phyloP scores from a whole-genome alignment of 2,329 filamentous ascomycete genomes.

The Mollisia scopiformis region DNA sequence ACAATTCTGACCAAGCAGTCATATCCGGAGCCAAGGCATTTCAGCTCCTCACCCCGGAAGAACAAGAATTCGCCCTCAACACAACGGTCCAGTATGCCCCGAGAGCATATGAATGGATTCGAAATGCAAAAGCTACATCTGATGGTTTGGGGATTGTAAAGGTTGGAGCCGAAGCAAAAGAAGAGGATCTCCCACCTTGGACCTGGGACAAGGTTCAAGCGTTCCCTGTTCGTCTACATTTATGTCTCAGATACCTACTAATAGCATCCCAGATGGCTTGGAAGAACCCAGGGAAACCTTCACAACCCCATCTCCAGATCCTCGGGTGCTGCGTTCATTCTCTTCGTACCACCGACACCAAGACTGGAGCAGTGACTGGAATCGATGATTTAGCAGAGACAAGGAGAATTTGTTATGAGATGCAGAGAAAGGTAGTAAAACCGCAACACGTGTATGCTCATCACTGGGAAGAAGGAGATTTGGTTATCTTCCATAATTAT shows the following conservation, averaged over 20 bases:
- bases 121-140: slow-evolving; percentile 34
- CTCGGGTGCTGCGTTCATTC: slow-evolving; percentile 30
- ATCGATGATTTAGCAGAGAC: slow-evolving; percentile 28
- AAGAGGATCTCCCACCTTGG: slow-evolving; percentile 25
- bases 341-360: slow-evolving; percentile 26
- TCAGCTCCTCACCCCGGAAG: slow-evolving; percentile 29
- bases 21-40: slow-evolving; percentile 34
- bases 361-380: slow-evolving; percentile 18
- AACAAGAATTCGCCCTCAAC: slow-evolving; percentile 33
- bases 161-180: slow-evolving; percentile 20
- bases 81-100: slow-evolving; percentile 36
- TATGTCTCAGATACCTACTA: neutral
- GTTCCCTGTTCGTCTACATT: slow-evolving; percentile 25
- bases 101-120: slow-evolving; percentile 35
- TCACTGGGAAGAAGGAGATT: slow-evolving; percentile 34
- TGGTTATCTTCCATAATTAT: slow-evolving; percentile 39
- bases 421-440: slow-evolving; percentile 31
- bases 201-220: slow-evolving; percentile 29
- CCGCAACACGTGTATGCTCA: slow-evolving; percentile 39
- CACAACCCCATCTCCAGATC: slow-evolving; percentile 30
- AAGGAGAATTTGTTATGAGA: slow-evolving; percentile 31
- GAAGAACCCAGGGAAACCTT: slow-evolving; percentile 16
- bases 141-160: slow-evolving; percentile 33
- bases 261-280: slow-evolving; percentile 24
- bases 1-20: slow-evolving; percentile 18